Conservation (phyloP, 2,329 filamentous ascomycete species). For the Aspergillus tamarii region DNA sequence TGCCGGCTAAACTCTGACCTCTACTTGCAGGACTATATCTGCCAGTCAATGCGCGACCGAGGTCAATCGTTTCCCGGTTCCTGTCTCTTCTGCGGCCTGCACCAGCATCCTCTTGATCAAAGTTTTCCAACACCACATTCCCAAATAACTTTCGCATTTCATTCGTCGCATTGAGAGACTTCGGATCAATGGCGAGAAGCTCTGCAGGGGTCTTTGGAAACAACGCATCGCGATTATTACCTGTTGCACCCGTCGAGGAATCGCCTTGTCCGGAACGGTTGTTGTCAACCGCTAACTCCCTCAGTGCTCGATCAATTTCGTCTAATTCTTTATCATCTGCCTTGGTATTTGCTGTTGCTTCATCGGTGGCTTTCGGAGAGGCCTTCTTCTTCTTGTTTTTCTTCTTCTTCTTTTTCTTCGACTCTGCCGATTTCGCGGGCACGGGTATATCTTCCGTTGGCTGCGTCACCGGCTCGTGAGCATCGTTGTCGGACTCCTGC, state of each 20-base stretch:
- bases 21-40: constrained; percentile 58
- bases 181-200: constrained; percentile 65
- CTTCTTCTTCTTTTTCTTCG: constrained; percentile 57
- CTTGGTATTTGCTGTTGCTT: constrained; percentile 20
- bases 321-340: constrained; percentile 51
- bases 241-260: constrained; percentile 33
- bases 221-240: constrained; percentile 37
- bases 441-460: constrained; percentile 23
- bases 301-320: constrained; percentile 68
- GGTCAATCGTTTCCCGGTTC: constrained; percentile 50
- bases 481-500: constrained; percentile 33
- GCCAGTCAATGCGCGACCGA: constrained; percentile 60
- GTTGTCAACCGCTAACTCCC: constrained; percentile 57
- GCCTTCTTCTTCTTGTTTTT: constrained; percentile 64
- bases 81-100: constrained; percentile 59
- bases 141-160: constrained; percentile 85
- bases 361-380: constrained; percentile 37
- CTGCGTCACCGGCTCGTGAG: constrained; percentile 15
- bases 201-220: constrained; percentile 49
- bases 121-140: constrained; percentile 62
- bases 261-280: constrained; percentile 17
- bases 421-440: constrained; percentile 24
- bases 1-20: constrained; percentile 67
- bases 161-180: constrained; percentile 81
- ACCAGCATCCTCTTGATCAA: constrained; percentile 53